Evolutionary conservation across 371 early-diverging fungal genomes (phyloP).

Genomic region (Fennellomyces sp.): DNA sequence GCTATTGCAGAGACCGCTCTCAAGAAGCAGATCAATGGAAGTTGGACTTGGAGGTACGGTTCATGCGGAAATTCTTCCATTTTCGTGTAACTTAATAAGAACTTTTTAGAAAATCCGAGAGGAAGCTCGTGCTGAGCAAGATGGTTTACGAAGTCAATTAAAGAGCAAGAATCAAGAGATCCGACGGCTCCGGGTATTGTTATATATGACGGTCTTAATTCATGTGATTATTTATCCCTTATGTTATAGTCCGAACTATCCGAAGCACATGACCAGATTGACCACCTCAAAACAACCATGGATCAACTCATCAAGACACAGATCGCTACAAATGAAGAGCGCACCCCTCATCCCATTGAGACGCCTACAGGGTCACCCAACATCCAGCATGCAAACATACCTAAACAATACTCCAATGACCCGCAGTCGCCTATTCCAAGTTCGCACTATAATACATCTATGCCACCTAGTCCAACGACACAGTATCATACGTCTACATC

Average conservation of each 20-base stretch:
- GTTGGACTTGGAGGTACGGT: conserved; percentile 14
- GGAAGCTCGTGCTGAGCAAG: conserved; percentile 10
- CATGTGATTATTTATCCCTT: not conserved
- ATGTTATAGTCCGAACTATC: conserved; percentile 23
- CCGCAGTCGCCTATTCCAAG: conserved; percentile 6
- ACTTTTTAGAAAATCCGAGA: conserved; percentile 1
- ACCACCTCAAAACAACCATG: conserved; percentile 36
- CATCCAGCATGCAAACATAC: not conserved
- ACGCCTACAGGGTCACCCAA: conserved; percentile 11
- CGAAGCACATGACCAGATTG: conserved; percentile 33
- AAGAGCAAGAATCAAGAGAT: conserved; percentile 10
- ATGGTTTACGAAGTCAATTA: not conserved
- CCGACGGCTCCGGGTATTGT: conserved; percentile 1
- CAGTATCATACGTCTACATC: not conserved
- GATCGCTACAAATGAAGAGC: not conserved
- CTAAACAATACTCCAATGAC: not conserved
- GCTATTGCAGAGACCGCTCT: conserved; percentile 15
- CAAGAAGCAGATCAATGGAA: conserved; percentile 17
- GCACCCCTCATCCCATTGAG: not conserved
- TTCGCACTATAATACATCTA: not conserved
- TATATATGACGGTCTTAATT: not conserved
- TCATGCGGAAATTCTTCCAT: not conserved
- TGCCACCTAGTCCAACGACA: conserved; percentile 5
- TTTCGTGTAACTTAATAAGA: not conserved
- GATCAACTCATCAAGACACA: conserved; percentile 39